These are phyloP conservation scores for Yarrowia sp. DNA, from an alignment of 805 yeast species.

Conservation along the genomic window DNA sequence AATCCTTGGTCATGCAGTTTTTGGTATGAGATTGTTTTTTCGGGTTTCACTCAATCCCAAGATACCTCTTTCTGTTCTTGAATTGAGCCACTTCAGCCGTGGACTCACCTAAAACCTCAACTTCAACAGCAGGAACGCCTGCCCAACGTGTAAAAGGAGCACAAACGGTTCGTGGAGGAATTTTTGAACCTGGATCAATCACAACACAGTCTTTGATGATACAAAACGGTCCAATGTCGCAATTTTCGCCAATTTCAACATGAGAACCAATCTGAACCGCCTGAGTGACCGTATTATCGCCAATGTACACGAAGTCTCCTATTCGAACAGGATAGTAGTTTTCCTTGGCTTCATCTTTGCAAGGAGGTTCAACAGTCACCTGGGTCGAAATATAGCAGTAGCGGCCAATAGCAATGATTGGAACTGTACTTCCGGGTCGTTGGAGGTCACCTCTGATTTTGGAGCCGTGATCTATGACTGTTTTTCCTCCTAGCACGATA, in stretches of 20 bases:
- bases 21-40: too few species aligned
- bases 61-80: not conserved
- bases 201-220: conserved; percentile 42
- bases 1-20: too few species aligned
- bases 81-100: not conserved
- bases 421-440: conserved; percentile 32
- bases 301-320: conserved; percentile 41
- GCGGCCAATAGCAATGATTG: conserved; percentile 40
- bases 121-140: conserved; percentile 33
- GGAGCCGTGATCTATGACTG: conserved; percentile 37
- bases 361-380: not conserved
- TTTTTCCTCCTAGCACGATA: conserved; percentile 41
- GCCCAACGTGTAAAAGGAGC: conserved; percentile 37
- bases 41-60: not conserved
- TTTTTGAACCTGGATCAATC: conserved; percentile 34
- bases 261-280: conserved; percentile 43
- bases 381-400: conserved; percentile 34
- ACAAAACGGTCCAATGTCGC: conserved; percentile 38
- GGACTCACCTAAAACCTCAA: conserved; percentile 25
- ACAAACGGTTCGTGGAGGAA: conserved; percentile 40
- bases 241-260: conserved; percentile 39
- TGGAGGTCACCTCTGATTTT: conserved; percentile 40
- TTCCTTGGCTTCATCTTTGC: conserved; percentile 26
- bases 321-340: conserved; percentile 38
- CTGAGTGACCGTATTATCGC: conserved; percentile 34